Evolutionary conservation across 2,329 filamentous ascomycete genomes (phyloP).

Genomic region (Xylaria digitata): DNA sequence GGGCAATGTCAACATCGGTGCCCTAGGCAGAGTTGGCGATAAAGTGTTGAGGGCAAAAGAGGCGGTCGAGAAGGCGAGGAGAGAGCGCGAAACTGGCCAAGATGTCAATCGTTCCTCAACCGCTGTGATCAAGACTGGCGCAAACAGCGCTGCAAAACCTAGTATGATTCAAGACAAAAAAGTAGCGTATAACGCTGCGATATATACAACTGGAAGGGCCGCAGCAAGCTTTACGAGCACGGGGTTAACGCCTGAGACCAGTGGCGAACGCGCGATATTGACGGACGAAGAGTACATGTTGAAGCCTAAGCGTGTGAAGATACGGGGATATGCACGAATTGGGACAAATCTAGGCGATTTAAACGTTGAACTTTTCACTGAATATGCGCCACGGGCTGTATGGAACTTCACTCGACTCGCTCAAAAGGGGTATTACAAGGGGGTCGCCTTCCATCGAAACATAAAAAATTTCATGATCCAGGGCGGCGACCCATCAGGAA

Average conservation of each 20-base stretch:
- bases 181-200: slow-evolving; percentile 83
- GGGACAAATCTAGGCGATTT: slow-evolving; percentile 86
- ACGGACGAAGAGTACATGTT: slow-evolving; percentile 98
- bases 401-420: slow-evolving; percentile 96
- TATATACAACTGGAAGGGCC: slow-evolving; percentile 89
- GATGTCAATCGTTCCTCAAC: slow-evolving; percentile 66
- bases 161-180: slow-evolving; percentile 68
- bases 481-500: slow-evolving; percentile 92
- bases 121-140: slow-evolving; percentile 54
- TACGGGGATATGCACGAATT: slow-evolving; percentile 90
- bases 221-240: slow-evolving; percentile 97
- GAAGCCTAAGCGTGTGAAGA: slow-evolving; percentile 86
- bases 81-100: slow-evolving; percentile 72
- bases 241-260: slow-evolving; percentile 90
- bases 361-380: slow-evolving; percentile 89
- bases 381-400: slow-evolving; percentile 90
- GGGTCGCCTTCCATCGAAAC: slow-evolving; percentile 88
- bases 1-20: slow-evolving; percentile 79
- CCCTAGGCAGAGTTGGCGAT: slow-evolving; percentile 79
- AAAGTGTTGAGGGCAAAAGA: slow-evolving; percentile 94
- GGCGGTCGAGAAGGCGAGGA: slow-evolving; percentile 89
- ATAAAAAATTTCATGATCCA: slow-evolving; percentile 99
- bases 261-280: slow-evolving; percentile 84
- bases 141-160: slow-evolving; percentile 50
- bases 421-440: slow-evolving; percentile 89